Evolutionary conservation across 306 rosid species (phyloP), one percentile per base, ranked within the genome.

Genomic region (Rosa lucieae): DNA sequence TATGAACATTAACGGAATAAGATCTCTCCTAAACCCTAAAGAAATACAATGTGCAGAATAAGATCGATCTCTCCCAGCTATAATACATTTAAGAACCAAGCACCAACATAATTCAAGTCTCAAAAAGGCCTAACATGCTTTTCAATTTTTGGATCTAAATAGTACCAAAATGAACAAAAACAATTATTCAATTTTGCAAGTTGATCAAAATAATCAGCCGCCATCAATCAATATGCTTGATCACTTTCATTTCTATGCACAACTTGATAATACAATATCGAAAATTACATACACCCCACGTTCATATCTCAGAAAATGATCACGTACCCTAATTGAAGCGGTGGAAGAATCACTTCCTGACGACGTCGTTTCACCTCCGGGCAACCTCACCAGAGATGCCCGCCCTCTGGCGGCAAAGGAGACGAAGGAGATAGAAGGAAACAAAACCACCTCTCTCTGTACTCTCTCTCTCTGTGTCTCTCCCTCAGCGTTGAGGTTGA

Each of bases 161-260:
- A 40, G 35, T 40, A n/a, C 69, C 83, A 40, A 13, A 62, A 29
- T 21, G 39, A 29, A 62, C 70, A 73, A 55, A 51, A 11, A 3
- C 46, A 43, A 17, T 55, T 55, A 55, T 23, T 26, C 6, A 56
- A 39, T 10, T 43, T 23, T 55, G 53, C 73, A 78, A 67, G 39
- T 62, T 11, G n/a, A 55, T 26, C n/a, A 72, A 71, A 12, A 52
- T 7, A 48, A 46, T 53, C 14, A 32, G 35, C 29, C 1, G 9
- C 70, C 78, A 44, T 29, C 15, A 35, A 18, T 44, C 58, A 67
- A 51, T 9, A 58, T 35, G 62, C 15, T 13, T 8, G 39, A 55
- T 68, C 74, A 58, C 65, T 74, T 68, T 78, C 82, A 40, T 40
- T 18, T 74, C 65, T 35, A n/a, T 8, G 40, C 20, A 32, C 82